Evolutionary conservation across 164 flowering plant genomes (phyloP).

Genomic region (Malania oleifera): DNA sequence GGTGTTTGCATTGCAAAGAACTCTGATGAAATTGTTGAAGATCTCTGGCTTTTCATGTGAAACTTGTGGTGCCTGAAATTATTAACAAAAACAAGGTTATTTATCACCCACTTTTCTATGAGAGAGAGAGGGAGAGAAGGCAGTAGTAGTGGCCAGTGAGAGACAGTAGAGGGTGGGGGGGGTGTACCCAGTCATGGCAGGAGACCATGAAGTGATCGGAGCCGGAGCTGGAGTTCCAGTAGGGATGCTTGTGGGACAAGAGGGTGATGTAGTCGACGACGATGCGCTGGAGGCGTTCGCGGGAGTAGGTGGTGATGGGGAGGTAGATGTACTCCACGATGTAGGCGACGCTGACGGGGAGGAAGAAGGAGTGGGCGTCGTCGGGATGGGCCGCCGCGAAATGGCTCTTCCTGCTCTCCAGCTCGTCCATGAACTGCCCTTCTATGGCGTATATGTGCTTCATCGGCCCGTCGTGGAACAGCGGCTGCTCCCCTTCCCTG

Average conservation of each 20-base stretch:
- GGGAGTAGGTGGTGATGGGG: slow-evolving; percentile 26
- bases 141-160: too few relatives aligned
- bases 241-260: slow-evolving; percentile 44
- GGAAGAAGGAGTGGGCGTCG: slow-evolving; percentile 52
- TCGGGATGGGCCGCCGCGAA: slow-evolving; percentile 40
- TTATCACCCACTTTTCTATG: too few relatives aligned
- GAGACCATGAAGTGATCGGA: slow-evolving; percentile 65
- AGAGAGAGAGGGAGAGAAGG: neutral
- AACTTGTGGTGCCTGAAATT: slow-evolving; percentile 28
- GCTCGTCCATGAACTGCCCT: slow-evolving; percentile 61
- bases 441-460: slow-evolving; percentile 50
- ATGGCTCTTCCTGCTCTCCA: slow-evolving; percentile 29
- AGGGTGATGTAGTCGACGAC: slow-evolving; percentile 35
- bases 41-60: slow-evolving; percentile 26
- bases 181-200: slow-evolving; percentile 74
- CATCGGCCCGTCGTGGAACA: slow-evolving; percentile 51
- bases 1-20: slow-evolving; percentile 36
- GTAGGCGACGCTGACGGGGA: slow-evolving; percentile 48
- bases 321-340: slow-evolving; percentile 33
- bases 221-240: slow-evolving; percentile 57
- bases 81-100: neutral
- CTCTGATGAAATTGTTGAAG: slow-evolving; percentile 33
- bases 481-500: slow-evolving; percentile 61
- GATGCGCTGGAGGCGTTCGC: slow-evolving; percentile 27
- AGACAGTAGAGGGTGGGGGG: too few relatives aligned